phyloP scores from a whole-genome alignment of 257 asterid genomes.

The Craterostigma plantagineum region DNA sequence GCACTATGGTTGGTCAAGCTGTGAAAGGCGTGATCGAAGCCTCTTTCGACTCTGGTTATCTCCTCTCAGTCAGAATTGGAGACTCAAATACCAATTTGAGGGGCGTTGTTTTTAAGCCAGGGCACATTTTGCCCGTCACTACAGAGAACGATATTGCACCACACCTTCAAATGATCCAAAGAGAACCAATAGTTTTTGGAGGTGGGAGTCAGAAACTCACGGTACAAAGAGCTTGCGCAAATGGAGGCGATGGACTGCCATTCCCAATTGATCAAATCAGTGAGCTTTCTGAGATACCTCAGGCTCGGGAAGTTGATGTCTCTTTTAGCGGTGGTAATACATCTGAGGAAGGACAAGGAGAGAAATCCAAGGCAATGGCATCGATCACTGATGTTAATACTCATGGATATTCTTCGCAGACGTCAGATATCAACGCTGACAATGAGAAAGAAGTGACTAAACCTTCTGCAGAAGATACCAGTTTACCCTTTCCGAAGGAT shows the following conservation, averaged over 20 bases:
- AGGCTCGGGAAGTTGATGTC: slow-evolving; percentile 16
- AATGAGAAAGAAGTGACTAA: no score
- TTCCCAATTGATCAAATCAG: no score
- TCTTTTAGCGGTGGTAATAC: slow-evolving; percentile 8
- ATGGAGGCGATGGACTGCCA: no score
- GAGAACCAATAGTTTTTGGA: slow-evolving; percentile 31
- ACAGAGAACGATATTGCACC: slow-evolving; percentile 77
- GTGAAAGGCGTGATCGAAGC: slow-evolving; percentile 81
- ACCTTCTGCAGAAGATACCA: no score
- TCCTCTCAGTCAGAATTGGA: slow-evolving; percentile 60
- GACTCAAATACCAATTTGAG: slow-evolving; percentile 40
- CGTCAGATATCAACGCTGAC: no score
- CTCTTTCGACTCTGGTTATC: slow-evolving; percentile 74
- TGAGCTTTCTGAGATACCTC: no score
- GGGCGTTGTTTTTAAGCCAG: slow-evolving; percentile 87
- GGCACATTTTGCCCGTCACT: slow-evolving; percentile 54
- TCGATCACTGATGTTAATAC: no score
- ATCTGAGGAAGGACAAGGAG: slow-evolving; percentile 13
- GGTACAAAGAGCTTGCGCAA: no score
- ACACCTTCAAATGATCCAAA: slow-evolving; percentile 43
- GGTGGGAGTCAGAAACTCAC: slow-evolving; percentile 16
- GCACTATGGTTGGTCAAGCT: slow-evolving; percentile 48
- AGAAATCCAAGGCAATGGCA: slow-evolving; percentile 18
- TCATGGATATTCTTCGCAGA: no score
- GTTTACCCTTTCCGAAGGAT: no score